phyloP scores from a whole-genome alignment of 2,329 filamentous ascomycete genomes.

The Nigrospora osmanthi region DNA sequence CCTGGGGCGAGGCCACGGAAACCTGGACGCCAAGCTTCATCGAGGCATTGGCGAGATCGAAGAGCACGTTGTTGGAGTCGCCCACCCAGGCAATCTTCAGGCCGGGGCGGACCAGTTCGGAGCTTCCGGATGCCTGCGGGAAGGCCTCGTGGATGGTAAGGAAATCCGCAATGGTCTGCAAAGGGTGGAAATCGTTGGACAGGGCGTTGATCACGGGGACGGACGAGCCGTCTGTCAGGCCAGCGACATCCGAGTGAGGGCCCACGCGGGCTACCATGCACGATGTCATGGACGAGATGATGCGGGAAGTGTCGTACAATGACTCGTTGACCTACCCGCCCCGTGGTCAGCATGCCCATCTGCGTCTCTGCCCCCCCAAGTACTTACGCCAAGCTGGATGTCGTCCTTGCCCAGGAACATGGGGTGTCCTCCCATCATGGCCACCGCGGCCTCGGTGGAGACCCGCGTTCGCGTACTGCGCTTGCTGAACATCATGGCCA shows the following conservation, averaged over 20 bases:
- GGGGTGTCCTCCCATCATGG: constrained; percentile 81
- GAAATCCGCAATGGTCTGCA: constrained; percentile 92
- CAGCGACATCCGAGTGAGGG: constrained; percentile 65
- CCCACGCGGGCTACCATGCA: constrained; percentile 76
- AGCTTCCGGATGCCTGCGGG: constrained; percentile 29
- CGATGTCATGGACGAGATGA: constrained; percentile 90
- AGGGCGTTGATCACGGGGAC: constrained; percentile 84
- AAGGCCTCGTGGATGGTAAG: constrained; percentile 81
- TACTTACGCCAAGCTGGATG: constrained; percentile 80
- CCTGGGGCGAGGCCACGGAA: constrained; percentile 76
- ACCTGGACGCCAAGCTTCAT: constrained; percentile 83
- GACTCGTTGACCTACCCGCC: constrained; percentile 74
- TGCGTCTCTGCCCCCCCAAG: not conserved
- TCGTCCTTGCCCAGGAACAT: constrained; percentile 97
- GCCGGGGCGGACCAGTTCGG: constrained; percentile 62
- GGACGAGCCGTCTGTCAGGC: constrained; percentile 62
- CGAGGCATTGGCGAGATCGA: constrained; percentile 82
- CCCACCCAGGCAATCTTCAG: constrained; percentile 94
- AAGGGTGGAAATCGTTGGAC: constrained; percentile 84
- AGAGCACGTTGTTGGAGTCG: constrained; percentile 95
- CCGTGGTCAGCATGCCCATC: not conserved
- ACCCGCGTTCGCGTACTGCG: constrained; percentile 88
- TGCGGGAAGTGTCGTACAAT: constrained; percentile 81
- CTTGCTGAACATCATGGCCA: constrained; percentile 97
- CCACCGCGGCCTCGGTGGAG: constrained; percentile 84